phyloP scores from a whole-genome alignment of 305 asterid species.

The Andrographis paniculata region DNA sequence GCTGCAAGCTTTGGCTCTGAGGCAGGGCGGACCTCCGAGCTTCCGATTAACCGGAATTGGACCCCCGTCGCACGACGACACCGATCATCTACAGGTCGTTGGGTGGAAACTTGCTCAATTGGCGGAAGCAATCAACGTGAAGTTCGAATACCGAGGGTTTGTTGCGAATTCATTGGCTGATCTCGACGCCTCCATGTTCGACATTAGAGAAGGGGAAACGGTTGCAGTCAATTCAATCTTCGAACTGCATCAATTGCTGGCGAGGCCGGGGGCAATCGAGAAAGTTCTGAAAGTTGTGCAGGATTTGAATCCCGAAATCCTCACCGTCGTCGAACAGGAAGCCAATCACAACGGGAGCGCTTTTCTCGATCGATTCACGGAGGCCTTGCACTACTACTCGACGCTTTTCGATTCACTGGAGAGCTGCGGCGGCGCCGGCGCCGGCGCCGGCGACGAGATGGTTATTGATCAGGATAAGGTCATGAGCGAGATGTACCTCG shows the following conservation, averaged over 20 bases:
- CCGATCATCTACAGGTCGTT: conserved; percentile 68
- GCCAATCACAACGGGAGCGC: conserved; percentile 71
- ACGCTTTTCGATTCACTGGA: conserved; percentile 87
- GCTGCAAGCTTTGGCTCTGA: conserved; percentile 68
- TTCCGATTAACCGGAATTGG: conserved; percentile 80
- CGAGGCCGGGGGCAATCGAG: conserved; percentile 57
- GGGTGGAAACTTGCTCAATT: conserved; percentile 67
- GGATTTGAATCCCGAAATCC: conserved; percentile 54
- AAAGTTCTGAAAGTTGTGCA: conserved; percentile 46
- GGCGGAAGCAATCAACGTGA: conserved; percentile 57
- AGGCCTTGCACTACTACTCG: conserved; percentile 74
- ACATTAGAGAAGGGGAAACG: conserved; percentile 56
- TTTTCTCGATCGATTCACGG: conserved; percentile 77
- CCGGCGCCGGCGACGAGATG: conserved; percentile 24
- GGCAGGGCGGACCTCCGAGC: conserved; percentile 82
- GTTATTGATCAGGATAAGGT: conserved; percentile 64
- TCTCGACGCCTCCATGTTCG: conserved; percentile 65
- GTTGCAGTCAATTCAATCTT: conserved; percentile 79
- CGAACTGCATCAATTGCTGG: conserved; percentile 66
- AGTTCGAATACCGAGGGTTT: conserved; percentile 66
- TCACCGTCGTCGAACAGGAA: conserved; percentile 86
- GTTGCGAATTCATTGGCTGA: conserved; percentile 71
- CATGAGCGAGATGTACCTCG: conserved; percentile 83
- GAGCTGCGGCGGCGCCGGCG: conserved; percentile 37
- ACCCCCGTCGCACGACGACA: conserved; percentile 56